phyloP scores from a whole-genome alignment of 1,139 yeast species.

The Tardiomyces depauwii region DNA sequence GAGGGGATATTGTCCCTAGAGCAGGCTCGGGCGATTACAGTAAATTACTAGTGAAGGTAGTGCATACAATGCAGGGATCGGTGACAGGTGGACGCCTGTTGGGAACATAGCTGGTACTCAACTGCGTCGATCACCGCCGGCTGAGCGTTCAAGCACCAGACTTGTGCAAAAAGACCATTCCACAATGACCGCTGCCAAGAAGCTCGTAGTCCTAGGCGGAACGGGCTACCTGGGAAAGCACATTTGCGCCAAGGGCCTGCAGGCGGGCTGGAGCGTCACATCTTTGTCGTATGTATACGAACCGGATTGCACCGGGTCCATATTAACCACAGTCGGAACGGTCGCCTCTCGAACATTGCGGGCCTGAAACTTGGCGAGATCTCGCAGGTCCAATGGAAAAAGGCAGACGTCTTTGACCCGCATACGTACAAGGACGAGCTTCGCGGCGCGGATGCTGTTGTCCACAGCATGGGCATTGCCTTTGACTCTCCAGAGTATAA shows the following conservation, averaged over 20 bases:
- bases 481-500: constrained; percentile 63
- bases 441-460: constrained; percentile 48
- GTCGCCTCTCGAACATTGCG: constrained; percentile 26
- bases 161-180: too few relatives aligned
- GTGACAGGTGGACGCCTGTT: not conserved
- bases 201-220: constrained; percentile 69
- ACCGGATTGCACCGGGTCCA: too few relatives aligned
- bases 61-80: too few relatives aligned
- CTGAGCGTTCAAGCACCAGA: too few relatives aligned
- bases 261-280: constrained; percentile 51
- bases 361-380: constrained; percentile 43
- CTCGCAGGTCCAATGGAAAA: constrained; percentile 51
- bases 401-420: constrained; percentile 60
- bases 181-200: not conserved
- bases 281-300: constrained; percentile 25
- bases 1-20: too few relatives aligned
- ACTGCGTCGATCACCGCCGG: too few relatives aligned
- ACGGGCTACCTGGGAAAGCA: constrained; percentile 63
- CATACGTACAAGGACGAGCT: constrained; percentile 40
- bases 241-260: constrained; percentile 59
- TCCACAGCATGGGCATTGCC: constrained; percentile 73
- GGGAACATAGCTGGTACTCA: too few relatives aligned
- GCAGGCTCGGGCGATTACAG: too few relatives aligned
- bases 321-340: constrained; percentile 22
- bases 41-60: too few relatives aligned